Evolutionary conservation across 352 stramenopile species (phyloP), one percentile per base, ranked within the genome.

Genomic region (Blastocystis sp.): DNA sequence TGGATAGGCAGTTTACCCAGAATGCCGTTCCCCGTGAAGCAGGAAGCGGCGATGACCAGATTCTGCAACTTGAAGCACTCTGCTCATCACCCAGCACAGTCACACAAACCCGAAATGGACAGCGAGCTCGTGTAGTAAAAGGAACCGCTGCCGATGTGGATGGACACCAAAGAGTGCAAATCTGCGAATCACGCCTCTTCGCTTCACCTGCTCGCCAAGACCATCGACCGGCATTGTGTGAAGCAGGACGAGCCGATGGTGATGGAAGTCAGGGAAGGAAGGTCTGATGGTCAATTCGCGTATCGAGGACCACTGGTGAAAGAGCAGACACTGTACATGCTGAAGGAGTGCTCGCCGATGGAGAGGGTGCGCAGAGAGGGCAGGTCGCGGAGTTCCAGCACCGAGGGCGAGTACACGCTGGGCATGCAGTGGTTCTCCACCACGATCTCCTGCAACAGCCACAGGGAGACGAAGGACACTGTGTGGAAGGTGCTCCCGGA

Each of bases 291-390:
- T 65, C 21, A 81, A 11, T 43, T 24, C 21, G 14, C 38, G 1
- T 43, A 21, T 40, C 19, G 3, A n/a, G 4, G 34, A 21, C 21
- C n/a, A 71, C 64, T 71, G 19, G 21, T 45, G 38, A 71, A 40
- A 4, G 64, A 24, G 45, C 21, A 17, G 0, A 40, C 24, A 40
- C 14, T 71, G 19, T 40, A 40, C 38, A 40, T 52, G 38, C 38
- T 45, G 45, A 71, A 71, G n/a, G 66, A 76, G 7, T 45, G 34
- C n/a, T 48, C 42, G 48, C 66, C 66, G 48, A 76, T 48, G 38
- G 19, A 34, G 17, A 76, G 34, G 6, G 19, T 28, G 21, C 54
- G 40, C 21, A 76, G 48, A 17, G 19, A 9, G 6, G 66, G 66
- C 17, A 65, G 59, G 48, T 57, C 48, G 6, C 6, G 6, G 0